Percentiles rank a stretch among this genome's conserved stretches.
phyloP scores from a whole-genome alignment of 805 yeast species.

The Brettanomyces sp. region DNA sequence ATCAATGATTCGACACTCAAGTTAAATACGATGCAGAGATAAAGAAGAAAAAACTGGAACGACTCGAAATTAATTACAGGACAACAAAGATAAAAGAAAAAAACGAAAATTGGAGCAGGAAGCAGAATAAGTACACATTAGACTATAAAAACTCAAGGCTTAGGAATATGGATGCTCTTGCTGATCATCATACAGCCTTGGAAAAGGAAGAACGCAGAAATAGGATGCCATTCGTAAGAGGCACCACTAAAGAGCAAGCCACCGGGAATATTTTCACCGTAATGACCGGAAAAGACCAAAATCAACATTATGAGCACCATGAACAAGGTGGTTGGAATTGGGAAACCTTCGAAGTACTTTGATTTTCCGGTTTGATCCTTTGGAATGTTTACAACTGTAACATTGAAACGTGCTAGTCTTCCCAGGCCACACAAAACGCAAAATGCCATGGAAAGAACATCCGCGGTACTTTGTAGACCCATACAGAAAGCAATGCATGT shows the following conservation, averaged over 20 bases:
- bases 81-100: too few species aligned
- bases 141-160: slow-evolving; percentile 32
- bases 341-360: slow-evolving; percentile 90
- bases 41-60: background rate
- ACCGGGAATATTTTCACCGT: slow-evolving; percentile 46
- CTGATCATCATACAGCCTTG: slow-evolving; percentile 91
- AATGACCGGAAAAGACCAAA: slow-evolving; percentile 40
- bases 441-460: slow-evolving; percentile 63
- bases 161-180: slow-evolving; percentile 85
- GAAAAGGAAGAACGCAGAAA: slow-evolving; percentile 50
- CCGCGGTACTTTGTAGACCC: slow-evolving; percentile 80
- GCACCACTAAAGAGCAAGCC: slow-evolving; percentile 51
- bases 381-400: slow-evolving; percentile 86
- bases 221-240: slow-evolving; percentile 66
- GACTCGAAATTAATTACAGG: too few species aligned
- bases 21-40: too few species aligned
- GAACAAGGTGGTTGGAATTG: slow-evolving; percentile 80
- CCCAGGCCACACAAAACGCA: slow-evolving; percentile 92
- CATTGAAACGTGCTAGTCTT: slow-evolving; percentile 90
- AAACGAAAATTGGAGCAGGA: too few species aligned
- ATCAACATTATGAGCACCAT: slow-evolving; percentile 68
- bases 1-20: slow-evolving; percentile 1
- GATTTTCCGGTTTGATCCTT: slow-evolving; percentile 83
- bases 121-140: background rate
- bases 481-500: slow-evolving; percentile 86